Base-by-base conservation (phyloP, 495 filamentous ascomycete species). In the Podospora pseudoanserina region DNA sequence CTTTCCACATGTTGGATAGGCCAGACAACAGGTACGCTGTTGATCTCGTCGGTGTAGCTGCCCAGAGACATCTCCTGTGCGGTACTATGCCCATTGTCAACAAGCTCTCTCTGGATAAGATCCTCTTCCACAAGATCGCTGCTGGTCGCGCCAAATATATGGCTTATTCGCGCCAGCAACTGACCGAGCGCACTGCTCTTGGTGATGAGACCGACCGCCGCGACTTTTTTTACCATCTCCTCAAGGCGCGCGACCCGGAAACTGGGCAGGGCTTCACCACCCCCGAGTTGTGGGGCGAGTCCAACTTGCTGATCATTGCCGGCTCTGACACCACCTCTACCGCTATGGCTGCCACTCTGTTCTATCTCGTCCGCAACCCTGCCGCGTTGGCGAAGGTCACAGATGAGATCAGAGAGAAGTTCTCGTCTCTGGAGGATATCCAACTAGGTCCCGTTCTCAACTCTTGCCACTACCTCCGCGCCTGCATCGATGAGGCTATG, bases 401-500 rank as follows among this genome's bases (percentile, higher is more conserved):
- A 16, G 69, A 74, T 19, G 85, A 88, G 68, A 73, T 89, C 23
- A 82, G 84, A 54, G 57, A 57, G 64, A 79, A 69, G 26, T 90
- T 89, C 73, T 6, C 49, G 34, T 74, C 77, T 60, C 77, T 82
- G 30, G 86, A 88, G 60, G 83, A 85, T 15, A 86, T 90, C 67
- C 71, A 75, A 62, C 79, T 81, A 28, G 79, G 79, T 7, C 75
- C 78, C 1, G 83, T 82, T 32, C 81, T 92, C 1, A 81, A 82
- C 63, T 84, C 86, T 0, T 80, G 86, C 68, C 80, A 83, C 71
- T 87, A 88, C 69, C 80, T 84, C 19, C 83, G 83, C 32, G 85
- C 84, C 5, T 87, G 88, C 76, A 87, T 92, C 72, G 89, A 92
- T 74, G 91, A 93, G 70, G 81, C 87, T 5, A 85, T 93, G 82